Conservation (phyloP, 768 basidiomycete species). For the Aureoboletus auriporus region DNA sequence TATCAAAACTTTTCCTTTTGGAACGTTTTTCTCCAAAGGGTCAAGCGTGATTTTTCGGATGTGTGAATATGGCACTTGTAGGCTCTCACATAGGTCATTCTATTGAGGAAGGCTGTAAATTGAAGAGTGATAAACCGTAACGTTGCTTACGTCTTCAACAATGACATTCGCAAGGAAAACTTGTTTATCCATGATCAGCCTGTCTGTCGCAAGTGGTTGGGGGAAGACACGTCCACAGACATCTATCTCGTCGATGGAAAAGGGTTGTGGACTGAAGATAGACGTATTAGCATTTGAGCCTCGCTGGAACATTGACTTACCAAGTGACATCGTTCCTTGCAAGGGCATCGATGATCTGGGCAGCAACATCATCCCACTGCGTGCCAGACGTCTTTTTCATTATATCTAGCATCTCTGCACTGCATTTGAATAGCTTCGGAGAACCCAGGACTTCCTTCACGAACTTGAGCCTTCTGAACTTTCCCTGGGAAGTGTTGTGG, state of each 20-base stretch:
- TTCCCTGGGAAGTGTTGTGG: conserved; percentile 32
- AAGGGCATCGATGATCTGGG: conserved; percentile 45
- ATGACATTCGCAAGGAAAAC: conserved; percentile 50
- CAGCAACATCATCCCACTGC: conserved; percentile 53
- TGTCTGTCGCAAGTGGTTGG: conserved; percentile 37
- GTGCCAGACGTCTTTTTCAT: conserved; percentile 39
- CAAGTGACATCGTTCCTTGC: conserved; percentile 43
- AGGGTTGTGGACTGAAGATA: conserved; percentile 54
- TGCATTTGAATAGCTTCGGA: conserved; percentile 33
- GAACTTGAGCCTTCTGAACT: conserved; percentile 39
- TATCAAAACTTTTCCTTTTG: conserved; percentile 23
- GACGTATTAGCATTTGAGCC: conserved; percentile 1
- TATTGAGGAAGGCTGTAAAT: conserved; percentile 16
- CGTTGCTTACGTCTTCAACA: conserved; percentile 13
- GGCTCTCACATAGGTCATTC: conserved; percentile 51
- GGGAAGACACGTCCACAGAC: conserved; percentile 33
- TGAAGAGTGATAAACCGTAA: neutral
- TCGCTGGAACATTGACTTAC: conserved; percentile 33
- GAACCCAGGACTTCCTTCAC: conserved; percentile 49
- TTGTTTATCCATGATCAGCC: conserved; percentile 49
- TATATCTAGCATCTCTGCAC: conserved; percentile 35
- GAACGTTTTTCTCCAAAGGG: conserved; percentile 18
- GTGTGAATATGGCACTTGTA: conserved; percentile 42
- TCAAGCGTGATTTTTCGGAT: conserved; percentile 23
- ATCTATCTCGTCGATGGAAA: conserved; percentile 39